Conservation (phyloP, 78 protist species). For the Dictyostelium firmibasis region DNA sequence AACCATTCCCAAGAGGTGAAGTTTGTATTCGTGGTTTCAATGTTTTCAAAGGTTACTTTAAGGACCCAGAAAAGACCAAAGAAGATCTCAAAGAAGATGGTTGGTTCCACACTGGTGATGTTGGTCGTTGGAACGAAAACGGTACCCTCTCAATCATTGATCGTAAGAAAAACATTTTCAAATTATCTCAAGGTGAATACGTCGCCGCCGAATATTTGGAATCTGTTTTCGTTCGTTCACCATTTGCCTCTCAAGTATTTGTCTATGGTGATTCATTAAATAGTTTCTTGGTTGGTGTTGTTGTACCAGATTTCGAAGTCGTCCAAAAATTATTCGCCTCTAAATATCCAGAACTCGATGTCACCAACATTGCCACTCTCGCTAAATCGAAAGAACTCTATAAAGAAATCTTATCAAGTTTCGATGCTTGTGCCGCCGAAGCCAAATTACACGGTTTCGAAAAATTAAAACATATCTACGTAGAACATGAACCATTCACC, state of each 20-base stretch:
- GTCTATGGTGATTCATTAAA: conserved; percentile 83
- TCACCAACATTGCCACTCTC: conserved; percentile 14
- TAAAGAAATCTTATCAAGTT: conserved; percentile 57
- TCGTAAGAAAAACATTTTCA: conserved; percentile 96
- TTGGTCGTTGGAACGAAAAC: conserved; percentile 87
- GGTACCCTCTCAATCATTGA: conserved; percentile 92
- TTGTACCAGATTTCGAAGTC: conserved; percentile 81
- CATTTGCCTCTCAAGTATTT: conserved; percentile 68
- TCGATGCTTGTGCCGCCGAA: conserved; percentile 51
- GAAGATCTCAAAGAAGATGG: conserved; percentile 90
- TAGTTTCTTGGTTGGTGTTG: conserved; percentile 82
- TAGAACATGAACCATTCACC: conserved; percentile 73
- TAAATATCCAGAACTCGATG: conserved; percentile 12
- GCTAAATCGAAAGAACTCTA: conserved; percentile 8
- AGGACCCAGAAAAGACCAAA: conserved; percentile 90
- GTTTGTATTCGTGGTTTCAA: conserved; percentile 92
- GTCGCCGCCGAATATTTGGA: conserved; percentile 92
- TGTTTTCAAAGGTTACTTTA: conserved; percentile 94
- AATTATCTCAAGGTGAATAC: conserved; percentile 98
- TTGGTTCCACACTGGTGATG: conserved; percentile 98
- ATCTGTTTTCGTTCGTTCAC: conserved; percentile 64
- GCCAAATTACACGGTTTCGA: conserved; percentile 81
- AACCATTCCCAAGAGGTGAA: conserved; percentile 91
- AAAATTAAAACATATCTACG: conserved; percentile 60
- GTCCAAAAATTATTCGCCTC: neutral